Conservation (phyloP, 495 filamentous ascomycete genomes). For the Trichocladium uniseriatum region DNA sequence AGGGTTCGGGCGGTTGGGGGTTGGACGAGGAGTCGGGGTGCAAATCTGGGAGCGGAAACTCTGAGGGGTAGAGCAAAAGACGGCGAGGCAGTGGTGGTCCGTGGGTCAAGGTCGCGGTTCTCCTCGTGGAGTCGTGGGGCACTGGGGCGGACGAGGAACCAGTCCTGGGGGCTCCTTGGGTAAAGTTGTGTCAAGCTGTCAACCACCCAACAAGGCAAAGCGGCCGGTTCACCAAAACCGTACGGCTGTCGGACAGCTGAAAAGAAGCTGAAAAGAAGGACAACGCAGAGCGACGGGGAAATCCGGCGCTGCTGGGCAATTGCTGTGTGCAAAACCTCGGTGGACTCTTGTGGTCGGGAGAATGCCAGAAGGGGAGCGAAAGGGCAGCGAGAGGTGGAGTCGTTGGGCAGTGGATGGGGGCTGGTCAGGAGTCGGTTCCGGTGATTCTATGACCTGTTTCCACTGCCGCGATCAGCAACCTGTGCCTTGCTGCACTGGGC, state of each 20-base stretch:
- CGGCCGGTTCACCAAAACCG: neutral
- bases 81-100: conserved; percentile 4
- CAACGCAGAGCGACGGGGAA: too few relatives aligned
- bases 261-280: too few relatives aligned
- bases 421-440: conserved; percentile 18
- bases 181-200: too few relatives aligned
- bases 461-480: conserved; percentile 27
- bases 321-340: too few relatives aligned
- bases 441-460: conserved; percentile 23
- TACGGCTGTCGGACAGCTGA: too few relatives aligned
- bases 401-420: neutral
- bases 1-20: conserved; percentile 2
- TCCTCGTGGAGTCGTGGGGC: conserved; percentile 8
- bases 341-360: too few relatives aligned
- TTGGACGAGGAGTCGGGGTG: conserved; percentile 1
- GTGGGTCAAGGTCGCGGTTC: conserved; percentile 5
- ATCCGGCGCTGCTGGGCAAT: too few relatives aligned
- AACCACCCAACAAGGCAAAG: conserved; percentile 4
- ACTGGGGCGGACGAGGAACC: too few relatives aligned
- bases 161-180: too few relatives aligned
- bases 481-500: conserved; percentile 18
- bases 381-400: neutral
- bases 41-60: conserved; percentile 1
- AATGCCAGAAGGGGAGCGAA: too few relatives aligned
- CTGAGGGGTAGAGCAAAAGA: conserved; percentile 7